Conservation (phyloP, 2,329 filamentous ascomycete species). For the Alternaria gansuensis region DNA sequence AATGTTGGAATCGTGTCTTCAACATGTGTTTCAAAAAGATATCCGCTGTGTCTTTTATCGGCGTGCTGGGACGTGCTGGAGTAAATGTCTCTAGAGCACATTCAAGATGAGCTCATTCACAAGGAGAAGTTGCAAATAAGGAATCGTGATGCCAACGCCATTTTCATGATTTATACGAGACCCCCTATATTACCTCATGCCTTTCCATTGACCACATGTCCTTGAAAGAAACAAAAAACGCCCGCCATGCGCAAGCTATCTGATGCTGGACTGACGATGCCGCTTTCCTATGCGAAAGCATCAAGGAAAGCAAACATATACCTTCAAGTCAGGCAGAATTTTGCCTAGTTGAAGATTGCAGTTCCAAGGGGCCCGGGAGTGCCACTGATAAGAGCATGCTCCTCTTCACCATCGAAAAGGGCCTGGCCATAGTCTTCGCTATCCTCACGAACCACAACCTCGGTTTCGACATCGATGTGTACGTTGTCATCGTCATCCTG, state of each 20-base stretch:
- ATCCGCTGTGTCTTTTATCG: background rate
- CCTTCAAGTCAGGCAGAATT: background rate
- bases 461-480: background rate
- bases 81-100: too few species aligned
- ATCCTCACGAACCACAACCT: background rate
- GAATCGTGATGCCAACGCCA: background rate
- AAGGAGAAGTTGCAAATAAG: too few species aligned
- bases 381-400: background rate
- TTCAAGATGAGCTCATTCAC: background rate
- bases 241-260: background rate
- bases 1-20: background rate
- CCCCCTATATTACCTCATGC: accelerated
- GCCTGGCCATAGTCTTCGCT: background rate
- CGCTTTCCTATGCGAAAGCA: background rate
- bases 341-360: constrained; percentile 4
- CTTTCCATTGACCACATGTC: accelerated
- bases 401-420: background rate
- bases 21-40: background rate
- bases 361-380: background rate
- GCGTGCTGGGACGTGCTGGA: background rate
- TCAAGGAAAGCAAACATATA: background rate
- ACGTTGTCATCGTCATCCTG: background rate
- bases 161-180: background rate
- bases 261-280: background rate
- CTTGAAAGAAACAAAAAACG: background rate